Evolutionary conservation across 257 asterid genomes (phyloP).

Genomic region (Solanum chiquidenum): DNA sequence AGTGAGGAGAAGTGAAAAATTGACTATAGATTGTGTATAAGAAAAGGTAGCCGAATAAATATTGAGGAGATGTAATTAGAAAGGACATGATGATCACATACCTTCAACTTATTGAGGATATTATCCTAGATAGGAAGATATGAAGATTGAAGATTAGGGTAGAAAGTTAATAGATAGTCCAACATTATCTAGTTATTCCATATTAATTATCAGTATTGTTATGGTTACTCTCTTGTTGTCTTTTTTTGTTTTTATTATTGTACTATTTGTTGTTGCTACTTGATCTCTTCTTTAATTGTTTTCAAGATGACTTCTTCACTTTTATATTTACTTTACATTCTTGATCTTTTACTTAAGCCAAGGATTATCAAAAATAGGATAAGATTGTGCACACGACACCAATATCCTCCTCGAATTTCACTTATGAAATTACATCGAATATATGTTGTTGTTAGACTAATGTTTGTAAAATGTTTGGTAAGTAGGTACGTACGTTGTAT

Average conservation of each 20-base stretch:
- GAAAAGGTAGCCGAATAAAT: neutral
- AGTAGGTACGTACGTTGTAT: neutral
- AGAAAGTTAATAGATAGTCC: neutral
- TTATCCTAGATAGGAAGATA: too few relatives aligned
- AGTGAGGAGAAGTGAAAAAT: fast-evolving
- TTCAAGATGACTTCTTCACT: neutral
- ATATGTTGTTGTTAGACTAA: neutral
- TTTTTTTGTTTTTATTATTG: neutral
- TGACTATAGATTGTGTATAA: neutral
- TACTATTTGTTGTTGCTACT: neutral
- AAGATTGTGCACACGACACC: neutral
- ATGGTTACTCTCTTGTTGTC: neutral
- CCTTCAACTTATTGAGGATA: neutral
- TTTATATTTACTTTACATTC: too few relatives aligned
- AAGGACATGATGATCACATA: neutral
- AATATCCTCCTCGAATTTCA: neutral
- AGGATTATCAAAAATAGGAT: too few relatives aligned
- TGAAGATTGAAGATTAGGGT: too few relatives aligned
- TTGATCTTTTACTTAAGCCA: too few relatives aligned
- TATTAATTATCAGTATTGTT: neutral
- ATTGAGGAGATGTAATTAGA: neutral
- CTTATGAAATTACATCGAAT: neutral
- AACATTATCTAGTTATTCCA: neutral
- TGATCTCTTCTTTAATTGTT: neutral
- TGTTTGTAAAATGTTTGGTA: neutral